Percentiles rank a stretch among this genome's conserved stretches.
These are phyloP conservation scores for Pseudocercospora ulei DNA, from an alignment of 2,329 filamentous ascomycete genomes.

Conservation along the genomic window DNA sequence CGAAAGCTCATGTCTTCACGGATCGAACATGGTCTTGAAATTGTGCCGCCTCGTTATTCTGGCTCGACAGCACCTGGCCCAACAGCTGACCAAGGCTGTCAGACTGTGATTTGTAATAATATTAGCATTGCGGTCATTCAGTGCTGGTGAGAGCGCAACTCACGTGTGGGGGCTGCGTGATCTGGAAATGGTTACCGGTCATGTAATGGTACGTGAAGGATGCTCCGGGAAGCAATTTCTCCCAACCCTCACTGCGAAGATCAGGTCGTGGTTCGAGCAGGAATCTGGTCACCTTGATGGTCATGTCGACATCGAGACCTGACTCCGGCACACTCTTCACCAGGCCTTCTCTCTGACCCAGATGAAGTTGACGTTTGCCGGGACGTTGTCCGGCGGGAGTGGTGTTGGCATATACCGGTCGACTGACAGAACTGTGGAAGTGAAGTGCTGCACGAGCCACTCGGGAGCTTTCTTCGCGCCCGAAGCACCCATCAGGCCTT, in stretches of 20 bases:
- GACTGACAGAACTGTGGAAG: conserved; percentile 25
- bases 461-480: conserved; percentile 27
- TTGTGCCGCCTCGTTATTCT: too few species aligned
- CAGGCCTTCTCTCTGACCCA: conserved; percentile 30
- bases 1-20: too few species aligned
- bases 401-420: conserved; percentile 28
- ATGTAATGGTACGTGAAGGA: conserved; percentile 27
- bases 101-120: conserved; percentile 11
- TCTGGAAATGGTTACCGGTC: conserved; percentile 32
- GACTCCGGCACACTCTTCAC: conserved; percentile 27
- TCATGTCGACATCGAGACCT: conserved; percentile 28
- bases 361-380: conserved; percentile 26
- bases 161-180: conserved; percentile 29
- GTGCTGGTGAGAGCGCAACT: conserved; percentile 11
- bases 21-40: too few species aligned
- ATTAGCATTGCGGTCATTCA: not conserved
- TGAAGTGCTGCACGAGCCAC: conserved; percentile 30
- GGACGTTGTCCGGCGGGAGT: conserved; percentile 21
- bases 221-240: conserved; percentile 28
- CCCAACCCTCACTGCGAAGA: conserved; percentile 29
- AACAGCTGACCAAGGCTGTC: conserved; percentile 19
- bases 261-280: conserved; percentile 28
- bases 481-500: conserved; percentile 26
- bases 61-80: conserved; percentile 5
- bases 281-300: conserved; percentile 29